phyloP scores from a whole-genome alignment of 768 basidiomycete species.

The Termitomyces sp. region DNA sequence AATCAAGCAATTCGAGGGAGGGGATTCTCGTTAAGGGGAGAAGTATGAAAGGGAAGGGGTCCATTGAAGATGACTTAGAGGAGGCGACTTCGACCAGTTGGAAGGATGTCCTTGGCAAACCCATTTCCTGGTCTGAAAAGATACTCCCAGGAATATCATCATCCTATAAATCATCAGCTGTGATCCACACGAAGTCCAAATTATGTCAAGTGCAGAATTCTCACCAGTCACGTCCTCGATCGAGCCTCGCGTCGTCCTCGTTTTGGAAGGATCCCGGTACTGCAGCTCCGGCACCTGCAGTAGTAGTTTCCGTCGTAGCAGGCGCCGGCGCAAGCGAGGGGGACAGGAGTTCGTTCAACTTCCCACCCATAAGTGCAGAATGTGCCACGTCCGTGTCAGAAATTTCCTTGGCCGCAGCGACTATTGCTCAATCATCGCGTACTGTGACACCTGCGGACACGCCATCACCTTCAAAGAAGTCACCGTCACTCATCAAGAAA shows the following conservation, averaged over 20 bases:
- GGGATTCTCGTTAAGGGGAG: constrained; percentile 25
- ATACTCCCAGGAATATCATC: constrained; percentile 30
- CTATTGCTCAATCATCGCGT: constrained; percentile 36
- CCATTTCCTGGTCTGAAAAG: constrained; percentile 36
- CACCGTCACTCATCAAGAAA: constrained; percentile 22
- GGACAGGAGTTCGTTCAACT: constrained; percentile 29
- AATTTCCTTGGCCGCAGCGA: constrained; percentile 36
- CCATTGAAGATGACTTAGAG: constrained; percentile 25
- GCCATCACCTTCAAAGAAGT: constrained; percentile 14
- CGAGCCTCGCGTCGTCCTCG: constrained; percentile 29
- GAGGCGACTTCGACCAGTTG: constrained; percentile 32
- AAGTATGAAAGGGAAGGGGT: constrained; percentile 29
- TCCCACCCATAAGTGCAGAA: constrained; percentile 23
- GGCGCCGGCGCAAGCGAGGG: constrained; percentile 37
- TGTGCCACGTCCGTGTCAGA: constrained; percentile 22
- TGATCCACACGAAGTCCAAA: constrained; percentile 28
- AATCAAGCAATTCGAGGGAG: constrained; percentile 17
- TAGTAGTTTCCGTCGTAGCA: constrained; percentile 47
- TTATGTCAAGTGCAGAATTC: constrained; percentile 19
- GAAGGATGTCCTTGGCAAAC: constrained; percentile 26
- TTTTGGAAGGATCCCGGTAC: constrained; percentile 51
- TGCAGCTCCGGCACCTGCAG: constrained; percentile 47
- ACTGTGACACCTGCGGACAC: constrained; percentile 24
- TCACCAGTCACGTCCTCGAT: constrained; percentile 32
- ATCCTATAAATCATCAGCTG: constrained; percentile 30